Percentiles rank a stretch among this genome's conserved stretches.
phyloP scores from a whole-genome alignment of 2,329 filamentous ascomycete species.

The Colletotrichum abscissum region DNA sequence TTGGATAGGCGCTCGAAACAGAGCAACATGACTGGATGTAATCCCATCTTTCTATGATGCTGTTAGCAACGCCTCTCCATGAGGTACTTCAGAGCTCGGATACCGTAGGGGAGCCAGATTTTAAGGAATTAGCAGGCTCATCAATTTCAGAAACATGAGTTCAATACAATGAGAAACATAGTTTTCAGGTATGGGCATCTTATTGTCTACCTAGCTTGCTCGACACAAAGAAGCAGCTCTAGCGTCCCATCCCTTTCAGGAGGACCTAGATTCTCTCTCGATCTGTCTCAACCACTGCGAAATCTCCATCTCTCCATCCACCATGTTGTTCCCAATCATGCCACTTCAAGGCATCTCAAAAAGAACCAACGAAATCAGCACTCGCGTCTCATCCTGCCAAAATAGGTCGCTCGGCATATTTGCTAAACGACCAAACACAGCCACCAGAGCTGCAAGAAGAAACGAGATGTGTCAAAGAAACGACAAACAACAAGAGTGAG shows the following conservation, averaged over 20 bases:
- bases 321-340: background rate
- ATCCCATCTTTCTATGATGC: too few relatives aligned
- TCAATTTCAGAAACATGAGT: background rate
- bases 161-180: background rate
- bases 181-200: slow-evolving; percentile 13
- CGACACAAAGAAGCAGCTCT: slow-evolving; percentile 17
- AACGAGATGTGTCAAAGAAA: background rate
- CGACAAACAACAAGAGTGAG: slow-evolving; percentile 16
- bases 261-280: background rate
- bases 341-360: slow-evolving; percentile 25
- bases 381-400: background rate
- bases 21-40: too few relatives aligned
- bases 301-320: background rate
- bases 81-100: too few relatives aligned
- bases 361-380: background rate
- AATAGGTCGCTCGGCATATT: background rate
- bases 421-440: slow-evolving; percentile 13
- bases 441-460: slow-evolving; percentile 32
- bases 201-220: slow-evolving; percentile 31
- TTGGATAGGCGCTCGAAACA: too few relatives aligned
- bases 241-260: background rate
- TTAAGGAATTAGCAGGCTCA: background rate
- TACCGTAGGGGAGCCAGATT: too few relatives aligned
- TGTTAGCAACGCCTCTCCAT: too few relatives aligned
- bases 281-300: background rate